phyloP scores from a whole-genome alignment of 805 yeast genomes.

The Ogataea haglerorum region DNA sequence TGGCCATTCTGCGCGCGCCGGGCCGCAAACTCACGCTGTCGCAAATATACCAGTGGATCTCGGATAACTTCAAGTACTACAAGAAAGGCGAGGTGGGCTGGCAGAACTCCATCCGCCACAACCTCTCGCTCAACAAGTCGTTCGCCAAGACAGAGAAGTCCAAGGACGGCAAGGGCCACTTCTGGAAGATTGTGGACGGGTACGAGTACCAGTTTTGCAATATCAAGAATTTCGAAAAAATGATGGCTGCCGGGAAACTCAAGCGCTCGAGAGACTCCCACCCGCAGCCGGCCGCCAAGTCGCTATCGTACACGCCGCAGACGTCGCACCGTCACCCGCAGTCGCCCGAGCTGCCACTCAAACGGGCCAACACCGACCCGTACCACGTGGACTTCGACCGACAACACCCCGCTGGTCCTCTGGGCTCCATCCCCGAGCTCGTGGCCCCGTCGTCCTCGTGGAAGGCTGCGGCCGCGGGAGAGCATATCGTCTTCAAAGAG shows the following conservation, averaged over 20 bases:
- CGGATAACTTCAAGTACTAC: conserved; percentile 79
- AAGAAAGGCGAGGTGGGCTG: conserved; percentile 86
- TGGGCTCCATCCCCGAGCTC: conserved; percentile 34
- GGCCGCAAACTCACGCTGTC: conserved; percentile 67
- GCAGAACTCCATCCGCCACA: conserved; percentile 97
- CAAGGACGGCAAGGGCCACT: conserved; percentile 86
- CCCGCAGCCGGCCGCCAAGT: conserved; percentile 6
- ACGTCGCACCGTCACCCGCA: conserved; percentile 1
- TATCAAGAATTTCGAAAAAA: conserved; percentile 47
- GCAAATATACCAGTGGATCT: conserved; percentile 90
- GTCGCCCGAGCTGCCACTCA: conserved; percentile 1
- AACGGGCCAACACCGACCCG: conserved; percentile 10
- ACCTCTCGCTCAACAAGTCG: conserved; percentile 87
- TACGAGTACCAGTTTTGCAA: conserved; percentile 76
- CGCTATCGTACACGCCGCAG: conserved; percentile 9
- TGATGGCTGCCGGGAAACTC: conserved; percentile 13
- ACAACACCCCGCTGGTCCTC: conserved; percentile 15
- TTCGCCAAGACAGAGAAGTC: conserved; percentile 89
- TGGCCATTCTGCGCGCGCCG: conserved; percentile 85
- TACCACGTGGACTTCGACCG: conserved; percentile 1
- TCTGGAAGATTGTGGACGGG: conserved; percentile 88
- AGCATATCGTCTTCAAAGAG: conserved; percentile 28
- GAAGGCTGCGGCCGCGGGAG: conserved; percentile 42
- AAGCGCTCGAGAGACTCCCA: conserved; percentile 8
- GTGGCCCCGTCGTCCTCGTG: conserved; percentile 39